Evolutionary conservation across 305 asterid genomes (phyloP).

Genomic region (Fraxinus angustifolia): DNA sequence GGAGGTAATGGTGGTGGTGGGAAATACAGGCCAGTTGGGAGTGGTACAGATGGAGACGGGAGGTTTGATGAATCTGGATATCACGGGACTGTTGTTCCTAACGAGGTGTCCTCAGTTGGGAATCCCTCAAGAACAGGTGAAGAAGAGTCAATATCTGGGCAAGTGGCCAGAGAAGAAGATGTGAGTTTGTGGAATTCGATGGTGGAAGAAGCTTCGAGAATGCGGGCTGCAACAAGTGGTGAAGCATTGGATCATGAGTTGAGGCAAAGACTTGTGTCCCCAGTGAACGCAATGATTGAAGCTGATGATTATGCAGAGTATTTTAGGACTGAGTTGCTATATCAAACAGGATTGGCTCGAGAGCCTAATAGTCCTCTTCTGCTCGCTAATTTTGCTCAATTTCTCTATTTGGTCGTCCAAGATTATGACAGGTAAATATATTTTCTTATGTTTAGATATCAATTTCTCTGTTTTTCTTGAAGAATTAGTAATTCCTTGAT

Average conservation of each 20-base stretch:
- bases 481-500: neutral
- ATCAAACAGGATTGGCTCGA: slow-evolving; percentile 50
- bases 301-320: slow-evolving; percentile 43
- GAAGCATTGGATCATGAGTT: slow-evolving; percentile 67
- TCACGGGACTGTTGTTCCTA: slow-evolving; percentile 33
- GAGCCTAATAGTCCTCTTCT: slow-evolving; percentile 69
- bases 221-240: slow-evolving; percentile 38
- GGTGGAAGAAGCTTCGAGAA: slow-evolving; percentile 59
- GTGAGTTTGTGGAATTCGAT: slow-evolving; percentile 55
- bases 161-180: slow-evolving; percentile 46
- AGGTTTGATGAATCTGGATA: slow-evolving; percentile 41
- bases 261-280: slow-evolving; percentile 49
- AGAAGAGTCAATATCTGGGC: slow-evolving; percentile 52
- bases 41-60: slow-evolving; percentile 87
- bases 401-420: slow-evolving; percentile 60
- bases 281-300: slow-evolving; percentile 56
- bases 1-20: slow-evolving; percentile 78
- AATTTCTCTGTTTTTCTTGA: slow-evolving; percentile 20
- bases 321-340: slow-evolving; percentile 53
- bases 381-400: slow-evolving; percentile 86
- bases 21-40: slow-evolving; percentile 39
- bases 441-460: slow-evolving; percentile 13
- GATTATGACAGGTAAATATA: slow-evolving; percentile 76
- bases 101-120: slow-evolving; percentile 39
- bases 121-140: slow-evolving; percentile 41